Evolutionary conservation across 352 stramenopile genomes (phyloP).

Genomic region (Globisporangium emineosum): DNA sequence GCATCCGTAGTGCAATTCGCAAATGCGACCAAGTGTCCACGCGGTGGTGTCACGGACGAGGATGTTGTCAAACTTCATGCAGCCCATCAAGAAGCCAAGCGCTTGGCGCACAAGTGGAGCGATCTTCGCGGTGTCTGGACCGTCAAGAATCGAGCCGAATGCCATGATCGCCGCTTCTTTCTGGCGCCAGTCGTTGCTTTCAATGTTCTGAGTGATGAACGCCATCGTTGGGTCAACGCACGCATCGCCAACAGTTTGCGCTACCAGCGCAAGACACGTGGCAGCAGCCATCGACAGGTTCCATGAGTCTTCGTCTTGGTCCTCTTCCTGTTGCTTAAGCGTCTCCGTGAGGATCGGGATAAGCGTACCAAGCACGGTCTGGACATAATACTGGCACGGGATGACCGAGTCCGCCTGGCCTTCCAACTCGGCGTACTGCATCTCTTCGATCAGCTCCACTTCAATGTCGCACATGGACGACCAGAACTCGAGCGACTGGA

Average conservation of each 20-base stretch:
- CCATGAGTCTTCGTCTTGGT: slow-evolving; percentile 93
- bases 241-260: slow-evolving; percentile 89
- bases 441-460: slow-evolving; percentile 91
- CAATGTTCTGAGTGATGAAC: slow-evolving; percentile 95
- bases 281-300: slow-evolving; percentile 94
- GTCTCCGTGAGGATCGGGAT: slow-evolving; percentile 92
- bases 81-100: slow-evolving; percentile 91
- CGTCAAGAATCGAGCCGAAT: slow-evolving; percentile 95
- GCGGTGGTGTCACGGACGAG: slow-evolving; percentile 96
- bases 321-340: slow-evolving; percentile 94
- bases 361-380: slow-evolving; percentile 82
- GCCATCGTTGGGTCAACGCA: slow-evolving; percentile 91
- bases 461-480: slow-evolving; percentile 96
- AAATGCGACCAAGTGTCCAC: slow-evolving; percentile 96
- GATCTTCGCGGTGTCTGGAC: slow-evolving; percentile 90
- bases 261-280: slow-evolving; percentile 92
- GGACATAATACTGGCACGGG: slow-evolving; percentile 88
- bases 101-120: slow-evolving; percentile 89
- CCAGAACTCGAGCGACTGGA: slow-evolving; percentile 98
- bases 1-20: slow-evolving; percentile 90
- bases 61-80: slow-evolving; percentile 89
- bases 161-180: slow-evolving; percentile 97
- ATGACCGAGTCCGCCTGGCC: slow-evolving; percentile 43
- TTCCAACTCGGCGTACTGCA: slow-evolving; percentile 77
- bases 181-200: slow-evolving; percentile 92